Conservation (phyloP, 169 alveolate species). For the Babesia sp. region DNA sequence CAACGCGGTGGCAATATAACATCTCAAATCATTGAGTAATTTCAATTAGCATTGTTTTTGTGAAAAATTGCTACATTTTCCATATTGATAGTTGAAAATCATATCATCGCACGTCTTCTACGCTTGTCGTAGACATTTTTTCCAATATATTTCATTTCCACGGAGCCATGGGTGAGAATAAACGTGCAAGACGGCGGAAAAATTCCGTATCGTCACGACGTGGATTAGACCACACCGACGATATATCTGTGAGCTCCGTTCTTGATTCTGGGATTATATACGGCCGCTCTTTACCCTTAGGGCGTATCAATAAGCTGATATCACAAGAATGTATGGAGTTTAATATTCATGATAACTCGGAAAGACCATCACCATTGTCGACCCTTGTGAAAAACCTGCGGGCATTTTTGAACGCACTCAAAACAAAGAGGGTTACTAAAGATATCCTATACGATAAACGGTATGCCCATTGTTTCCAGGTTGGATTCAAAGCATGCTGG, state of each 20-base stretch:
- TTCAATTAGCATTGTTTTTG: too few relatives aligned
- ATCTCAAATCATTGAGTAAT: too few relatives aligned
- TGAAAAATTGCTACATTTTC: too few relatives aligned
- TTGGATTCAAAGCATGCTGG: conserved; percentile 19
- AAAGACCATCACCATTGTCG: not conserved
- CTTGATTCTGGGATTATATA: conserved; percentile 26
- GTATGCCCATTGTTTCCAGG: not conserved
- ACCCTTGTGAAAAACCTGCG: not conserved
- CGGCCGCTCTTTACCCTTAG: conserved; percentile 20
- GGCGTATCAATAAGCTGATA: conserved; percentile 14
- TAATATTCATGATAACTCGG: not conserved
- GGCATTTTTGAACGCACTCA: not conserved
- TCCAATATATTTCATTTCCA: too few relatives aligned
- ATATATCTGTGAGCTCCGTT: not conserved
- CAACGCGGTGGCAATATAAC: too few relatives aligned
- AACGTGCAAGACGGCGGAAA: conserved; percentile 5
- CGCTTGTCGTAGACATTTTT: too few relatives aligned
- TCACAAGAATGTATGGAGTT: not conserved
- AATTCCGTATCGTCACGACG: not conserved
- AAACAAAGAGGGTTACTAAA: not conserved
- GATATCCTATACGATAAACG: not conserved
- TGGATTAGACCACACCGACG: too few relatives aligned
- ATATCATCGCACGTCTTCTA: too few relatives aligned
- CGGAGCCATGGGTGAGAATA: conserved; percentile 1
- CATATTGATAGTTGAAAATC: too few relatives aligned